Conservation (phyloP, 164 flowering plant genomes). For the Piper betle region DNA sequence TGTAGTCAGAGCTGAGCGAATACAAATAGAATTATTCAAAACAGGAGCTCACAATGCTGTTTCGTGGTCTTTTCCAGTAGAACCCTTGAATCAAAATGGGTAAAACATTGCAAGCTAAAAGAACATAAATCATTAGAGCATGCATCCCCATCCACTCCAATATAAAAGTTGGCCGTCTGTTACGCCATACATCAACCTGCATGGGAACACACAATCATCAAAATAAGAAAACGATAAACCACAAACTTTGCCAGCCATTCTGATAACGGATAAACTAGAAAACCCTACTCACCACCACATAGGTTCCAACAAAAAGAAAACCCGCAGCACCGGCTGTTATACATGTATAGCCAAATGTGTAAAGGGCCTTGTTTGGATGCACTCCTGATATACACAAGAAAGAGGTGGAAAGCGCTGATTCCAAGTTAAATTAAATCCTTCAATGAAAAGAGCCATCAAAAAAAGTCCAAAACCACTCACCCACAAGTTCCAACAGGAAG, state of each 20-base stretch:
- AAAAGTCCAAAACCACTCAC: conserved; percentile 14
- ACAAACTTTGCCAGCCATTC: not conserved
- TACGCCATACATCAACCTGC: conserved; percentile 59
- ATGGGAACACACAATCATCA: not conserved
- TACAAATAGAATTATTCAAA: not conserved
- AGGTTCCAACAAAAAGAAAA: conserved; percentile 40
- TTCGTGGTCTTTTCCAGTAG: conserved; percentile 53
- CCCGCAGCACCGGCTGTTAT: conserved; percentile 70
- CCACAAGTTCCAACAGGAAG: conserved; percentile 30
- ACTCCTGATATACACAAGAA: conserved; percentile 24
- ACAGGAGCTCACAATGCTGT: conserved; percentile 41
- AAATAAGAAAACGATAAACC: not conserved
- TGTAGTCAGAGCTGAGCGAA: not conserved
- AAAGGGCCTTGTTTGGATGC: conserved; percentile 66
- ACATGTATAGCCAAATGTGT: conserved; percentile 51
- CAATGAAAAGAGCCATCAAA: not conserved
- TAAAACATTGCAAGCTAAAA: conserved; percentile 53
- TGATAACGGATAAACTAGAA: not conserved
- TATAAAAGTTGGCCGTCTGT: conserved; percentile 26
- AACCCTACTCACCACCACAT: conserved; percentile 34
- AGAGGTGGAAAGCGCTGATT: not conserved
- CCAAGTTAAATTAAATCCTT: not conserved
- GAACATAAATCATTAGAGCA: conserved; percentile 46
- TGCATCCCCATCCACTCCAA: conserved; percentile 75
- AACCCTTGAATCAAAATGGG: conserved; percentile 52